phyloP scores from a whole-genome alignment of 2,329 filamentous ascomycete species.

The Colletotrichum endophyticum region DNA sequence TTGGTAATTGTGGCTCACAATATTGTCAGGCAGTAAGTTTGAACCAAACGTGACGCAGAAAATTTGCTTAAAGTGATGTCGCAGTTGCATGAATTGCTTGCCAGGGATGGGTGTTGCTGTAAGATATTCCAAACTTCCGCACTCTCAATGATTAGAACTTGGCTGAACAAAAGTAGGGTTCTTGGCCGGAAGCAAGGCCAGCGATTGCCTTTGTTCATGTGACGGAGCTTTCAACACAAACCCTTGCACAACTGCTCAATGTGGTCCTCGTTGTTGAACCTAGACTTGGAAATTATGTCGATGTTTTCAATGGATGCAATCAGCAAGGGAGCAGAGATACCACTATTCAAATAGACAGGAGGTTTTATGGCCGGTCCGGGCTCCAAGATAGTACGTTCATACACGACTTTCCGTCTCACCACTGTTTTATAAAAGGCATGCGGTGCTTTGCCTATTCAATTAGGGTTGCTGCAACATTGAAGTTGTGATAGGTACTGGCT shows the following conservation, averaged over 20 bases:
- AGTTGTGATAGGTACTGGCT: not conserved
- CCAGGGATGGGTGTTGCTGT: not conserved
- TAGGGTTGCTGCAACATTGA: not conserved
- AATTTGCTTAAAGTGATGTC: not conserved
- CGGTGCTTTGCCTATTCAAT: not conserved
- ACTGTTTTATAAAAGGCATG: not conserved
- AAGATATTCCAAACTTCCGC: not conserved
- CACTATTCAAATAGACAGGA: not conserved
- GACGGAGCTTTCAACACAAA: not conserved
- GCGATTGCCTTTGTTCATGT: not conserved
- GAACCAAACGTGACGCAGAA: not conserved
- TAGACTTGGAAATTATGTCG: not conserved
- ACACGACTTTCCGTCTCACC: accelerated
- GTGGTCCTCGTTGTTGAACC: not conserved
- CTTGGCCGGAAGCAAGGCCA: not conserved
- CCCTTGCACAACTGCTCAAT: not conserved
- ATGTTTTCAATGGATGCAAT: not conserved
- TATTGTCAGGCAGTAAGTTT: not conserved
- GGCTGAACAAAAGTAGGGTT: not conserved
- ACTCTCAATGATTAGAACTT: not conserved
- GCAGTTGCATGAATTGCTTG: not conserved
- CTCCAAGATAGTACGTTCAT: not conserved
- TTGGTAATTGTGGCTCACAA: not conserved
- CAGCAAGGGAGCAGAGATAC: not conserved
- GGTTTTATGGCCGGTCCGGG: not conserved